Base-by-base conservation (phyloP, 345 rosid genomes). In the Geranium rotundifolium region DNA sequence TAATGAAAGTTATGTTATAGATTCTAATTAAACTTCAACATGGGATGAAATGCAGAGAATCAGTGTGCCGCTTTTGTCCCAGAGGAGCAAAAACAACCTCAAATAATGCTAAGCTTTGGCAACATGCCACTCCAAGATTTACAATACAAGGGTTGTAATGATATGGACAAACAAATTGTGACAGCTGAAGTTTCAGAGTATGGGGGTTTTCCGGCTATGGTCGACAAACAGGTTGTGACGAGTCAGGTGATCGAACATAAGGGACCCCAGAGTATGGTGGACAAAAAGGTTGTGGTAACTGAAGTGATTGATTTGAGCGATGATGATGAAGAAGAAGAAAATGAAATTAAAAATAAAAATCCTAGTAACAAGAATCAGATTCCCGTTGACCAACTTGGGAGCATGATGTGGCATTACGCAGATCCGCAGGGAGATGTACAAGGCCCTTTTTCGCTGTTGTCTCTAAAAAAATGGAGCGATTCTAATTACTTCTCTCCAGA, bases 371-470 rank as follows among this genome's bases (percentile, higher is more conserved):
- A 61, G 39, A 17, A 52, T 3, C 41, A 67, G 70, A 67, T 0
- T 60, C 20, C 13, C 9, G 68, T 63, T 46, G 34, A 34, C 18
- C 73, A 65, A 27, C 65, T 62, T 5, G 73, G 57, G 64, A 69
- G 75, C 62, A 15, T 30, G 41, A 70, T 75, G 20, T 91, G 97
- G 95, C 62, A 72, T 68, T 91, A 88, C 68, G 17, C 41, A 61
- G 95, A 91, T 74, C 97, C 95, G 14, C 77, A 63, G 17, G 95
- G 96, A 23, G 17, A 12, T 19, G 20, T 65, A 46, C 96, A 75
- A 10, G 91, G 95, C 56, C 95, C 95, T n/a, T 86, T 88, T 77
- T 69, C 90, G 0, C 71, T 86, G n/a, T 19, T 19, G 13, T 63
- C 69, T 5, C 83, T 88, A 50, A 86, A 86, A 73, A 71, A 18